phyloP scores from a whole-genome alignment of 1,139 yeast genomes.

The Blastobotrys ciferrii region DNA sequence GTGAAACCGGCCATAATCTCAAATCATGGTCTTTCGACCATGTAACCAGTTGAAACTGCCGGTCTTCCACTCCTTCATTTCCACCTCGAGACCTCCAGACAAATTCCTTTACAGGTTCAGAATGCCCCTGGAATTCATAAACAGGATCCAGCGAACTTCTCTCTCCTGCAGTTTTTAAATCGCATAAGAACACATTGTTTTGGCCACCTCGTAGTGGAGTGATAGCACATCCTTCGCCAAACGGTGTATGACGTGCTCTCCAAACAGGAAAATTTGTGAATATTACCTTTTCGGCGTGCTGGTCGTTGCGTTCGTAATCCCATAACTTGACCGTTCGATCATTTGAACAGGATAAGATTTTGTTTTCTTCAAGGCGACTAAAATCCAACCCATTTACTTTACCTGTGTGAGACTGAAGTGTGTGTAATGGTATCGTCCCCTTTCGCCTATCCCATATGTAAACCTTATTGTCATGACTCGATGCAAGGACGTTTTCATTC shows the following conservation, averaged over 20 bases:
- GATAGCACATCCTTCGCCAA: conserved; percentile 86
- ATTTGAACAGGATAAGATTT: conserved; percentile 76
- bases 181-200: conserved; percentile 57
- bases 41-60: conserved; percentile 85
- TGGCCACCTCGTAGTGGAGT: conserved; percentile 90
- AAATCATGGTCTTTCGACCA: conserved; percentile 91
- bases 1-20: conserved; percentile 75
- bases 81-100: conserved; percentile 72
- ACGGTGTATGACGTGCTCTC: conserved; percentile 83
- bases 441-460: conserved; percentile 86
- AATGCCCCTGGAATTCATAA: conserved; percentile 73
- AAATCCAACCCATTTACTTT: conserved; percentile 90
- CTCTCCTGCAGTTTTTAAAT: conserved; percentile 27
- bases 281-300: conserved; percentile 57
- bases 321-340: conserved; percentile 86
- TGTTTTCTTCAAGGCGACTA: conserved; percentile 55
- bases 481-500: conserved; percentile 74
- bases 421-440: conserved; percentile 71
- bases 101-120: conserved; percentile 81
- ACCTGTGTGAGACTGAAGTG: conserved; percentile 70
- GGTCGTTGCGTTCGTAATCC: conserved; percentile 52
- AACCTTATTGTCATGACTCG: conserved; percentile 78
- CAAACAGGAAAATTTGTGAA: conserved; percentile 81
- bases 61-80: conserved; percentile 52
- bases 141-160: conserved; percentile 47